Evolutionary conservation across 2,329 filamentous ascomycete genomes (phyloP).

Genomic region (Fusarium dlaminii): DNA sequence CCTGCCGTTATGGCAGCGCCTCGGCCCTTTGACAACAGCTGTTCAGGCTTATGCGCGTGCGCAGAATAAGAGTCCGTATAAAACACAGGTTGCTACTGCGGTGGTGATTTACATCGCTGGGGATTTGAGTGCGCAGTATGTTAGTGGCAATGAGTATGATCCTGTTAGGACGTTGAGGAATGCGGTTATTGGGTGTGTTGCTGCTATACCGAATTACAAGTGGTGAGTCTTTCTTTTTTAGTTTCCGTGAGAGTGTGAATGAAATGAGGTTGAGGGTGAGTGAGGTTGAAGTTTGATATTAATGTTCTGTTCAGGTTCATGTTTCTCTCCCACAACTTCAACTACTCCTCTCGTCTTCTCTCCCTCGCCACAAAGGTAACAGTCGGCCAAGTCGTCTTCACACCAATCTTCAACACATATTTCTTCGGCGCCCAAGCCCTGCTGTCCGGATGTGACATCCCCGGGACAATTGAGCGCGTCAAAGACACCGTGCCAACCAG

Average conservation of each 20-base stretch:
- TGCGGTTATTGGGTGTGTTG: slow-evolving; percentile 76
- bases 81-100: slow-evolving; percentile 81
- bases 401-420: slow-evolving; percentile 83
- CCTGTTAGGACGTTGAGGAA: slow-evolving; percentile 74
- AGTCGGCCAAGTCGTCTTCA: slow-evolving; percentile 83
- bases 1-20: slow-evolving; percentile 63
- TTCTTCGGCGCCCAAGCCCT: slow-evolving; percentile 85
- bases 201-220: slow-evolving; percentile 80
- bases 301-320: slow-evolving; percentile 67
- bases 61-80: slow-evolving; percentile 76
- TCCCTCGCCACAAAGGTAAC: slow-evolving; percentile 80
- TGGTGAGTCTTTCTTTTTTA: slow-evolving; percentile 66
- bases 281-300: not conserved
- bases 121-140: slow-evolving; percentile 79
- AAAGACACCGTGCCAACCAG: slow-evolving; percentile 79
- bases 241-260: not conserved
- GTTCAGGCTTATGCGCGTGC: slow-evolving; percentile 72
- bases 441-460: slow-evolving; percentile 71
- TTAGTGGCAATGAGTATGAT: slow-evolving; percentile 72
- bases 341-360: slow-evolving; percentile 77
- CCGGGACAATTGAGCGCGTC: slow-evolving; percentile 75
- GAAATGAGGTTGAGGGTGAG: no score
- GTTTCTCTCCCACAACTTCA: slow-evolving; percentile 83
- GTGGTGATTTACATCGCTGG: slow-evolving; percentile 82
- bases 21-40: slow-evolving; percentile 64